These are phyloP conservation scores for Nidularia sp. DNA, from an alignment of 768 basidiomycete species.

Conservation along the genomic window DNA sequence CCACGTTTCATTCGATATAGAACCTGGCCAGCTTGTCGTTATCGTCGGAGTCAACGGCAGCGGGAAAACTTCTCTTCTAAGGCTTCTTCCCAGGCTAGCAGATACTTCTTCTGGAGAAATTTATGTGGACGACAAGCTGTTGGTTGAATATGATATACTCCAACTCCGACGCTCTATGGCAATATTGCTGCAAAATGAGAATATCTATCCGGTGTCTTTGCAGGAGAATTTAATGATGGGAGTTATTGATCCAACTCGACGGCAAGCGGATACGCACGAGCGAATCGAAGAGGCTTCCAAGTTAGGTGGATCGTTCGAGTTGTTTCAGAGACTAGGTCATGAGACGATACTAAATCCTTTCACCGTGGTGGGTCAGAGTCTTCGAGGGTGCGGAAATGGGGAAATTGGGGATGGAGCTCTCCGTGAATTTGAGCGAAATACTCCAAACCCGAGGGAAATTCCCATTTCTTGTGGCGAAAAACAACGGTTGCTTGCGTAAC, in stretches of 20 bases:
- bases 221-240: slow-evolving; percentile 28
- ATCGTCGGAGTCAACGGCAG: slow-evolving; percentile 43
- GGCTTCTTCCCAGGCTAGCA: slow-evolving; percentile 30
- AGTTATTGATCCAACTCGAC: slow-evolving; percentile 2
- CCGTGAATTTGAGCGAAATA: slow-evolving; percentile 18
- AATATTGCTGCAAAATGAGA: slow-evolving; percentile 35
- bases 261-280: slow-evolving; percentile 1
- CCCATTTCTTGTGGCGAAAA: slow-evolving; percentile 30
- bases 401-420: slow-evolving; percentile 19
- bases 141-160: slow-evolving; percentile 22
- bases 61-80: slow-evolving; percentile 40
- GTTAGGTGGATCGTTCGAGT: slow-evolving; percentile 25
- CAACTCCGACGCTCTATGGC: slow-evolving; percentile 33
- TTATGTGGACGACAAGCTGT: slow-evolving; percentile 30
- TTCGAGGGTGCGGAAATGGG: slow-evolving; percentile 19
- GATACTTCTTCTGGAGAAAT: slow-evolving; percentile 31
- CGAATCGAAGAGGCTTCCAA: slow-evolving; percentile 17
- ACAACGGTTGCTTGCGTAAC: slow-evolving; percentile 38
- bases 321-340: slow-evolving; percentile 28
- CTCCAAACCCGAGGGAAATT: slow-evolving; percentile 11
- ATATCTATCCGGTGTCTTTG: slow-evolving; percentile 26
- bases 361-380: slow-evolving; percentile 20
- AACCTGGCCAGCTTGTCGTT: slow-evolving; percentile 37
- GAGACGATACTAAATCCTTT: slow-evolving; percentile 29
- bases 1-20: slow-evolving; percentile 31